Evolutionary conservation across 2,329 filamentous ascomycete species (phyloP), one percentile per base, ranked within the genome.

Genomic region (Diplocarpon rosae): DNA sequence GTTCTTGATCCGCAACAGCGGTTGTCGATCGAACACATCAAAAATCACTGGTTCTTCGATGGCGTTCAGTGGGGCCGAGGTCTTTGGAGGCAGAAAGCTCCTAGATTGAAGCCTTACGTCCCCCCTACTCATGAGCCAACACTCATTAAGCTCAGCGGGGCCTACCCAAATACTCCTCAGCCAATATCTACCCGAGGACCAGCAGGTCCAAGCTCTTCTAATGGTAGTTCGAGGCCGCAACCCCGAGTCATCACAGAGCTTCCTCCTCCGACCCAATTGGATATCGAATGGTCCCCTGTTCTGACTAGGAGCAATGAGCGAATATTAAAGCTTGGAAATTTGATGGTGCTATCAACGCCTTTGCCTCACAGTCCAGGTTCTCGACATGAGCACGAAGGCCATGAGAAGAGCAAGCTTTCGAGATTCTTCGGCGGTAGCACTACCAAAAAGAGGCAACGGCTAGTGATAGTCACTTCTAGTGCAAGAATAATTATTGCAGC

Each of bases 201-300:
- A 57, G 48, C 56, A 28, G 63, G 64, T 45, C 52, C 62, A 20
- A 62, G 62, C 48, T 55, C 57, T 10, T 53, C 36, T 55, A 66
- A 64, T 64, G 53, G 66, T 62, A 42, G 62, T 62, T 58, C 63
- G 56, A 48, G 87, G 44, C 73, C 77, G 9, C 83, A 88, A 28
- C 75, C 85, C 1, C 74, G 88, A 49, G 80, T 95, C 48, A 93
- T 98, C 49, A 96, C 92, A 1, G 92, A 98, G 63, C 72, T 98
- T 9, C 88, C 92, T 13, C 90, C 92, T n/a, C 92, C 92, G 0
- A 95, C 85, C 40, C 92, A 96, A 63, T 70, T 98, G 20, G 92
- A 98, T 60, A 94, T 98, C 46, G 92, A 98, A 65, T 98, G 92
- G 92, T 95, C 90, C 0, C 92, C 92, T 1, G 89, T 98, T 4